Evolutionary conservation across 106 monocot genomes (phyloP).

Genomic region (Phalaenopsis aphrodite): DNA sequence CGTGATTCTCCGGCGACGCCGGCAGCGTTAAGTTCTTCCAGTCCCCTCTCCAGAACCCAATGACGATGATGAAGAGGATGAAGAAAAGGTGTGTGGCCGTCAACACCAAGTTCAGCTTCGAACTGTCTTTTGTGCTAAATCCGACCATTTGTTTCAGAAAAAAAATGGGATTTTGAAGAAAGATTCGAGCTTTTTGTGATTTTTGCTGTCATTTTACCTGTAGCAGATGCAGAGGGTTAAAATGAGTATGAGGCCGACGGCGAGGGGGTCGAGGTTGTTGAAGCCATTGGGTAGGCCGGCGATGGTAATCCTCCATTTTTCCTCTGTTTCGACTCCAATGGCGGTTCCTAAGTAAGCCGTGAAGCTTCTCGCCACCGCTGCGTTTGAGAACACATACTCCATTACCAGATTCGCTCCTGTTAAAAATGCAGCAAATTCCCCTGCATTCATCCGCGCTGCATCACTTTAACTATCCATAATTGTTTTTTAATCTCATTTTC

Average conservation of each 20-base stretch:
- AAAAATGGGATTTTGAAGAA: too few relatives aligned
- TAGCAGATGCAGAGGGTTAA: constrained; percentile 72
- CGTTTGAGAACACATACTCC: constrained; percentile 98
- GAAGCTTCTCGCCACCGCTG: constrained; percentile 86
- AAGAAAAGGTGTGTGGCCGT: constrained; percentile 66
- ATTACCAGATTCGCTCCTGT: constrained; percentile 87
- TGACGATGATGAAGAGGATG: constrained; percentile 77
- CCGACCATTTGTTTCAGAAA: neutral
- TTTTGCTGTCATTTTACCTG: constrained; percentile 32
- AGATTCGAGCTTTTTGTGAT: neutral
- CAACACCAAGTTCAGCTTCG: constrained; percentile 69
- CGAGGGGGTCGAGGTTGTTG: constrained; percentile 78
- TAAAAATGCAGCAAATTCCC: constrained; percentile 89
- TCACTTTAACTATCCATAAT: too few relatives aligned
- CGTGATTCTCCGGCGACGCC: constrained; percentile 28
- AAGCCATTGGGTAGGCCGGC: constrained; percentile 66
- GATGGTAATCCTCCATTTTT: constrained; percentile 63
- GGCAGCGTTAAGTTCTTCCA: constrained; percentile 48
- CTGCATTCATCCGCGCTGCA: constrained; percentile 21
- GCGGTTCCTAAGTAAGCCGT: constrained; percentile 80
- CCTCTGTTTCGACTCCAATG: constrained; percentile 41
- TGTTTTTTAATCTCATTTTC: too few relatives aligned
- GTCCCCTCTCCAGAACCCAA: constrained; percentile 71
- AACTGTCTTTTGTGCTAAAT: constrained; percentile 79
- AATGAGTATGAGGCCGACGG: constrained; percentile 51